Evolutionary conservation across 2,329 filamentous ascomycete species (phyloP).

Genomic region (Cytospora schulzeri): DNA sequence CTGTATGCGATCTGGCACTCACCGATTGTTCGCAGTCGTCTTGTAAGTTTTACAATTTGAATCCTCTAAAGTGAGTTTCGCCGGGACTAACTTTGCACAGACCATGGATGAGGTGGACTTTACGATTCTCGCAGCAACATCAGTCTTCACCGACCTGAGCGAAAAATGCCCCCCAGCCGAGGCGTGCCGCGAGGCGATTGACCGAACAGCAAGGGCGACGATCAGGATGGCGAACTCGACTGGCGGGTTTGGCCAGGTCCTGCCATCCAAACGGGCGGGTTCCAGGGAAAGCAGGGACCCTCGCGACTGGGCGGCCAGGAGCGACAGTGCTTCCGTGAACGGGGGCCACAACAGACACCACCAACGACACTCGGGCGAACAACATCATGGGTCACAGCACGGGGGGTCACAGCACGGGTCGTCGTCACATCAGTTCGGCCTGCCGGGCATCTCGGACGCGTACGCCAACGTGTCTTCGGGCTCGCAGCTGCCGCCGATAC

Average conservation of each 20-base stretch:
- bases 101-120: conserved; percentile 97
- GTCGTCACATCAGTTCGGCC: conserved; percentile 14
- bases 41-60: conserved; percentile 62
- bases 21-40: conserved; percentile 77
- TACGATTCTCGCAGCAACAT: conserved; percentile 89
- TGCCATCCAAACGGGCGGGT: conserved; percentile 16
- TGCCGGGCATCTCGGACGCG: conserved; percentile 27
- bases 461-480: conserved; percentile 46
- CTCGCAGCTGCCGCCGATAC: conserved; percentile 42
- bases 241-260: conserved; percentile 70
- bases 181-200: conserved; percentile 91
- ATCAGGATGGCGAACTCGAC: conserved; percentile 92
- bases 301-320: conserved; percentile 37
- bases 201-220: conserved; percentile 91
- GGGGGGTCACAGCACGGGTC: background rate
- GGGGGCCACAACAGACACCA: conserved; percentile 31
- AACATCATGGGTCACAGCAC: too few species aligned
- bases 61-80: background rate
- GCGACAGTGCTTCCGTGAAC: conserved; percentile 33
- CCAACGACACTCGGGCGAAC: conserved; percentile 28
- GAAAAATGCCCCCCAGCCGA: conserved; percentile 95
- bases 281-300: conserved; percentile 30
- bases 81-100: conserved; percentile 43
- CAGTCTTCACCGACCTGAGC: conserved; percentile 86
- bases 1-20: conserved; percentile 98